Conservation (phyloP, 176 grass and related monocot genomes). For the Metroxylon sagu region DNA sequence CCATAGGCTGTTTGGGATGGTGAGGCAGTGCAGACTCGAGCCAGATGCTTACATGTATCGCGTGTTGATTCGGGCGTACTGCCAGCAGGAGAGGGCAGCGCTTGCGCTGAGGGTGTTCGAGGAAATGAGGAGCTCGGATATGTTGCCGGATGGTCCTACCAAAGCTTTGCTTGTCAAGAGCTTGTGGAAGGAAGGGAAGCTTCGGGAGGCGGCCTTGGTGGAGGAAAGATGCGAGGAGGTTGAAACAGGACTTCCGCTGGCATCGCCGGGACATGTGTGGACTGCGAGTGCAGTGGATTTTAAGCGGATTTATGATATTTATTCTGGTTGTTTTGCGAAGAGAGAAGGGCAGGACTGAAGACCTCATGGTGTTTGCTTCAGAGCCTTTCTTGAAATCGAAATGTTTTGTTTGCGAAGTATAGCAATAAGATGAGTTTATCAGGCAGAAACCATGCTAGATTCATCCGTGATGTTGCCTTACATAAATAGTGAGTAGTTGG, state of each 20-base stretch:
- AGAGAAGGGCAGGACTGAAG: not conserved
- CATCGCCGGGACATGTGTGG: slow-evolving; percentile 70
- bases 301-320: slow-evolving; percentile 47
- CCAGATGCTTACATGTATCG: slow-evolving; percentile 75
- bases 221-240: slow-evolving; percentile 50
- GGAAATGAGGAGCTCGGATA: slow-evolving; percentile 52
- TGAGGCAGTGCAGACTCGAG: slow-evolving; percentile 55
- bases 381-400: not conserved
- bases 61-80: slow-evolving; percentile 59
- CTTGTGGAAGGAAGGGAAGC: slow-evolving; percentile 89
- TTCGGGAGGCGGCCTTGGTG: slow-evolving; percentile 55
- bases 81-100: slow-evolving; percentile 54
- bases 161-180: slow-evolving; percentile 72
- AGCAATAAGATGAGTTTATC: too few species aligned
- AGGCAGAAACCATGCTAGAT: too few species aligned
- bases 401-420: too few species aligned
- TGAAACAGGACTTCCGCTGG: slow-evolving; percentile 25
- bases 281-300: slow-evolving; percentile 53
- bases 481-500: too few species aligned
- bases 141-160: slow-evolving; percentile 51
- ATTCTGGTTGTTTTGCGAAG: slow-evolving; percentile 47
- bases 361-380: not conserved
- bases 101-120: slow-evolving; percentile 64
- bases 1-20: slow-evolving; percentile 62
- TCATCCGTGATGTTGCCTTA: too few species aligned